Conservation (phyloP, 371 early-diverging fungal genomes). For the Mortierella sp. region DNA sequence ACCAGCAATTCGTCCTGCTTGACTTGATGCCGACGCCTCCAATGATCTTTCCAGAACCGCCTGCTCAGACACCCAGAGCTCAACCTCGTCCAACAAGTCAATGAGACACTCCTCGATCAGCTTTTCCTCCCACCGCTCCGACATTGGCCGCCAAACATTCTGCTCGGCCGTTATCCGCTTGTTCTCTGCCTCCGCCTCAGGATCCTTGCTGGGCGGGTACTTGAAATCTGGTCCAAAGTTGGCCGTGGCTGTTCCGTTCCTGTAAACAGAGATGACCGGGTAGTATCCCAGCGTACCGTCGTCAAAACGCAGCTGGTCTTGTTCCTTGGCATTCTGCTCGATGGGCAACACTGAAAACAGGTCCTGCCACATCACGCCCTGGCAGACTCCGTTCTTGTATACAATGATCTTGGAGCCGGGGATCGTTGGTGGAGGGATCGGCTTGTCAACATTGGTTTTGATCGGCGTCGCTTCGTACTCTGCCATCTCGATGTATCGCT, state of each 20-base stretch:
- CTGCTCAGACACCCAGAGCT: constrained; percentile 57
- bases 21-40: background rate
- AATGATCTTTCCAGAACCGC: constrained; percentile 16
- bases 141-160: constrained; percentile 69
- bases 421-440: constrained; percentile 41
- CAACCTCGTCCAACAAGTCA: constrained; percentile 77
- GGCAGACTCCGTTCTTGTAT: constrained; percentile 78
- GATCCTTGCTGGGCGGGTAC: constrained; percentile 66
- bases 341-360: constrained; percentile 67
- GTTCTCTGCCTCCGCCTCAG: constrained; percentile 57
- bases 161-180: constrained; percentile 13
- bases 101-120: constrained; percentile 76
- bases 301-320: constrained; percentile 69
- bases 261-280: constrained; percentile 76
- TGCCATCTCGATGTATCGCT: constrained; percentile 66
- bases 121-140: constrained; percentile 71
- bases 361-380: constrained; percentile 75
- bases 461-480: constrained; percentile 55
- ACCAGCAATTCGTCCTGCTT: background rate
- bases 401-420: constrained; percentile 70
- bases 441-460: constrained; percentile 40
- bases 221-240: constrained; percentile 79
- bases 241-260: constrained; percentile 74
- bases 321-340: constrained; percentile 60
- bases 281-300: constrained; percentile 81